These are phyloP conservation scores for Phytophthora cajani DNA, from an alignment of 352 stramenopile genomes.

Conservation along the genomic window DNA sequence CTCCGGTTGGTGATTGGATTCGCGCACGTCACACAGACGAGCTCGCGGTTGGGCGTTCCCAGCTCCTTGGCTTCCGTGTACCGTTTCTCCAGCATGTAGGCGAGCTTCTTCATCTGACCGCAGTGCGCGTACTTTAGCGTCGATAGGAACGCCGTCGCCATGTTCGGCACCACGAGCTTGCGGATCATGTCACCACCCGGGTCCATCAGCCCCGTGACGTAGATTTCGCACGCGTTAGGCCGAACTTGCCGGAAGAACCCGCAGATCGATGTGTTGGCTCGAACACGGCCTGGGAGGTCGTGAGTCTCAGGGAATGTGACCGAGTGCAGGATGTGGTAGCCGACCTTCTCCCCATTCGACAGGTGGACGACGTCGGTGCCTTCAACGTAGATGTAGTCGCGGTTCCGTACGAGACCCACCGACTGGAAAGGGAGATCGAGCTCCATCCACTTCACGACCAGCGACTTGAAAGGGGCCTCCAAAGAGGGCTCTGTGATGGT, in stretches of 20 bases:
- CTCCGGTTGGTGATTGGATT: slow-evolving; percentile 27
- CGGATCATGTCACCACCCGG: slow-evolving; percentile 44
- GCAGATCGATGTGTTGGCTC: slow-evolving; percentile 49
- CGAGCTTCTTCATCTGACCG: slow-evolving; percentile 55
- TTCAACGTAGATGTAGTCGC: slow-evolving; percentile 66
- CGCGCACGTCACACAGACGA: slow-evolving; percentile 39
- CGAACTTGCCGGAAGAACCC: slow-evolving; percentile 43
- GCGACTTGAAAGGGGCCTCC: slow-evolving; percentile 56
- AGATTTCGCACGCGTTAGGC: slow-evolving; percentile 41
- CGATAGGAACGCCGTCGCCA: slow-evolving; percentile 41
- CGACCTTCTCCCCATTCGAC: slow-evolving; percentile 42
- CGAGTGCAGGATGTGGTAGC: slow-evolving; percentile 53
- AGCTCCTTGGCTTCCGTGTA: slow-evolving; percentile 38
- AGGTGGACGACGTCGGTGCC: slow-evolving; percentile 39
- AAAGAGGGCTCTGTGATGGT: slow-evolving; percentile 45
- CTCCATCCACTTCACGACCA: slow-evolving; percentile 67
- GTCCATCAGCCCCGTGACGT: slow-evolving; percentile 44
- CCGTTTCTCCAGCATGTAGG: slow-evolving; percentile 44
- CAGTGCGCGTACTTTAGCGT: slow-evolving; percentile 46
- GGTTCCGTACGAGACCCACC: slow-evolving; percentile 38
- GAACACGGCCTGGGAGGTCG: slow-evolving; percentile 43
- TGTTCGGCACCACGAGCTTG: slow-evolving; percentile 38
- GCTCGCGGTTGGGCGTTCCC: slow-evolving; percentile 32
- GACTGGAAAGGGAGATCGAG: slow-evolving; percentile 37
- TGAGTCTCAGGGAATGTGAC: slow-evolving; percentile 45